Evolutionary conservation across 768 basidiomycete genomes (phyloP).

Genomic region (Termitomyces sp.): DNA sequence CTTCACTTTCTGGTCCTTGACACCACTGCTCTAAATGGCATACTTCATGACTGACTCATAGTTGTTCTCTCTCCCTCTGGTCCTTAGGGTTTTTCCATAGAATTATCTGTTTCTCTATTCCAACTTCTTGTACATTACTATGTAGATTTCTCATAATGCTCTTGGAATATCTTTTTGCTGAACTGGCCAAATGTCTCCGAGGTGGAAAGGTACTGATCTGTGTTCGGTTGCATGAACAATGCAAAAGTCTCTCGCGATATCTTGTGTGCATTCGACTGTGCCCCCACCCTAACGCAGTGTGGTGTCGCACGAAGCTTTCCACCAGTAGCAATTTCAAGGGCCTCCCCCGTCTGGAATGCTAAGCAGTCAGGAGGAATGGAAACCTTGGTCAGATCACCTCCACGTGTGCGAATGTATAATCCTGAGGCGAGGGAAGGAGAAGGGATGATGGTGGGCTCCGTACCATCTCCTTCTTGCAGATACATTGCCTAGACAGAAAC

Average conservation of each 20-base stretch:
- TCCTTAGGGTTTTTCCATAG: conserved; percentile 18
- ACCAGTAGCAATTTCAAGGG: conserved; percentile 83
- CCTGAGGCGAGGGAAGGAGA: conserved; percentile 77
- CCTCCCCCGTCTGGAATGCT: conserved; percentile 97
- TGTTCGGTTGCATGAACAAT: conserved; percentile 86
- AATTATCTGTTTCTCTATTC: conserved; percentile 4
- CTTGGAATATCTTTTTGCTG: conserved; percentile 73
- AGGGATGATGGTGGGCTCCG: conserved; percentile 43
- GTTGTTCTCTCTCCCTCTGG: background rate
- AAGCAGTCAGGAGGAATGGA: conserved; percentile 79
- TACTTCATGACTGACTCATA: background rate
- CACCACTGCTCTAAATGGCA: background rate
- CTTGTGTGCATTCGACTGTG: conserved; percentile 32
- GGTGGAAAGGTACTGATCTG: conserved; percentile 63
- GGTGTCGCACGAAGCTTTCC: conserved; percentile 85
- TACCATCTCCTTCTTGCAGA: conserved; percentile 41
- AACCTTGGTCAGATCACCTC: conserved; percentile 74
- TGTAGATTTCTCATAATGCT: conserved; percentile 36
- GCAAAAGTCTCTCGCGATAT: conserved; percentile 86
- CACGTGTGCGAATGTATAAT: conserved; percentile 86
- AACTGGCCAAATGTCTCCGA: conserved; percentile 85
- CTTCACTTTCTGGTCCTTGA: conserved; percentile 29
- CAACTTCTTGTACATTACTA: conserved; percentile 13
- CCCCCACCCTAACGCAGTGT: conserved; percentile 84
- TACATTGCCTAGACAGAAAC: conserved; percentile 71